A percentile compares a stretch with the other conserved stretches of the same genome.
These are phyloP conservation scores for Candida rishiriensis DNA, from an alignment of 805 yeast genomes.

Conservation along the genomic window DNA sequence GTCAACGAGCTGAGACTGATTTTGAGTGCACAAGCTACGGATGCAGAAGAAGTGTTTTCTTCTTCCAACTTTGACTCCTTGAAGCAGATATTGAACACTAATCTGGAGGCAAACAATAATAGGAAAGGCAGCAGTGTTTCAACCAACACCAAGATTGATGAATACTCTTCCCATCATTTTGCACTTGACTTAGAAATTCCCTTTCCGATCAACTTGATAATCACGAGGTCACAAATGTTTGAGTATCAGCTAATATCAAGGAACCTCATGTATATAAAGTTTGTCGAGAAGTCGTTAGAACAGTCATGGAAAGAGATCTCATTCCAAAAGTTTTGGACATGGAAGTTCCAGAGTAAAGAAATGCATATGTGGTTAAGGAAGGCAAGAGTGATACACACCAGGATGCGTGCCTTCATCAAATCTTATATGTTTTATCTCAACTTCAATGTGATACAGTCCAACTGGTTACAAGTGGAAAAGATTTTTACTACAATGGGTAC, in stretches of 20 bases:
- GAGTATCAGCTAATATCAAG: slow-evolving; percentile 81
- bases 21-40: slow-evolving; percentile 49
- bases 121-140: slow-evolving; percentile 10
- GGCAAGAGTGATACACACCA: slow-evolving; percentile 50
- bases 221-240: slow-evolving; percentile 63
- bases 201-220: slow-evolving; percentile 77
- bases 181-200: slow-evolving; percentile 64
- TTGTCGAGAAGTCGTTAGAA: slow-evolving; percentile 54
- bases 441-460: slow-evolving; percentile 53
- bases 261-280: slow-evolving; percentile 59
- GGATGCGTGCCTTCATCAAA: slow-evolving; percentile 53
- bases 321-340: slow-evolving; percentile 64
- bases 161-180: slow-evolving; percentile 45
- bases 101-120: slow-evolving; percentile 29
- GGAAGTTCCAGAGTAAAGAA: slow-evolving; percentile 36
- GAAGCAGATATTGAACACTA: slow-evolving; percentile 39
- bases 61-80: slow-evolving; percentile 41
- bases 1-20: slow-evolving; percentile 40
- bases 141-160: slow-evolving; percentile 32
- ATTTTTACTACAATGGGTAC: slow-evolving; percentile 22
- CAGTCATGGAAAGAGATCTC: slow-evolving; percentile 70
- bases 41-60: slow-evolving; percentile 46
- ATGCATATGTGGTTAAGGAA: slow-evolving; percentile 51
- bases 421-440: slow-evolving; percentile 53
- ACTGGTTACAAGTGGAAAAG: slow-evolving; percentile 40